Evolutionary conservation across 768 basidiomycete species (phyloP), one percentile per base, ranked within the genome.

Genomic region (Lactarius deliciosus): DNA sequence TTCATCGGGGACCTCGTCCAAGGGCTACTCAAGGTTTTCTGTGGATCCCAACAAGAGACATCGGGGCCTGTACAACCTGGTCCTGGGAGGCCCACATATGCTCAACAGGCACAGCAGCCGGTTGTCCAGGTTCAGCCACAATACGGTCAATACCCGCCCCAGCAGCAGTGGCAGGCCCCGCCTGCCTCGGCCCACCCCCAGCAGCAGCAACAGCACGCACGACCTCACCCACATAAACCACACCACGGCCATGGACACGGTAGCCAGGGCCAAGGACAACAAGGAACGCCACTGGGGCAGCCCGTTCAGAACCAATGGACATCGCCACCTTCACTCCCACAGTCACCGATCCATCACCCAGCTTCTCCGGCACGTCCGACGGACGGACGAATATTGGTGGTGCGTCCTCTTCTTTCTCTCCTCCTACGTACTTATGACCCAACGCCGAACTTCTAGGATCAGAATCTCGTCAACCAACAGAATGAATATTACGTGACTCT

Each of bases 401-500:
- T 73, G 57, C 60, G 64, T 41, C 13, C 40, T 40, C 2, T 5
- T 13, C 64, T 60, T 66, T 72, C 50, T 41, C 62, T 34, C 28
- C 20, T 5, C 18, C 2, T 36, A 20, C 34, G 28, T 43, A 18
- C 36, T 36, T 20, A 40, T 5, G 30, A 36, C 22, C 45, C 25
- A 45, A 28, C 40, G 16, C 18, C 28, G 15, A 22, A 18, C 47
- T 25, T 41, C 56, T 38, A 83, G 84, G 82, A 87, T 71, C 78
- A 77, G 66, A 86, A 86, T 71, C 83, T 85, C 71, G 68, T 81
- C 57, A 92, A 93, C 74, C 86, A 89, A 71, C 81, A 83, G 68
- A 85, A 94, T 73, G 81, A 83, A 16, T 79, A 89, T 68, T 97
- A 96, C 73, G 75, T 78, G 59, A 77, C 80, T 36, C 81, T 97